These are phyloP conservation scores for Colletotrichum filicis DNA, from an alignment of 2,329 filamentous ascomycete genomes.

Conservation along the genomic window DNA sequence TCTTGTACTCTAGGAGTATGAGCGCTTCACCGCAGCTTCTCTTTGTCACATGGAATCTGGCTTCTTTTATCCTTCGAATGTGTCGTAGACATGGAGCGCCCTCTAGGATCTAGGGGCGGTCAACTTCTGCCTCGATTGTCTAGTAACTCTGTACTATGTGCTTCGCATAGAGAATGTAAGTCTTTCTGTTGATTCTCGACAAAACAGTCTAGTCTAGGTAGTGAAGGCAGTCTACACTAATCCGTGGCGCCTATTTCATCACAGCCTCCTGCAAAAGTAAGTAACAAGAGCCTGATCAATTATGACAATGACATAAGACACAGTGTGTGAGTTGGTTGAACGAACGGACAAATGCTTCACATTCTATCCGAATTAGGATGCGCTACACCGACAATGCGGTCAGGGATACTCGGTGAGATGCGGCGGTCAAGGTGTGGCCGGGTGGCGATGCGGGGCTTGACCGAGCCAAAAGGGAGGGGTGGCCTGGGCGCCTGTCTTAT, in stretches of 20 bases:
- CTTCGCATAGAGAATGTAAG: background rate
- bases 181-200: background rate
- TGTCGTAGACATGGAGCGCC: background rate
- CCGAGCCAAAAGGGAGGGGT: background rate
- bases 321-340: background rate
- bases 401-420: background rate
- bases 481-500: conserved; percentile 8
- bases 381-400: background rate
- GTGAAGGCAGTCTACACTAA: no score
- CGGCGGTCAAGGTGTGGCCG: background rate
- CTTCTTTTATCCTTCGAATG: background rate
- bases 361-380: background rate
- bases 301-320: background rate
- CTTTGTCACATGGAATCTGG: background rate
- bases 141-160: no score
- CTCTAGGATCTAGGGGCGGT: no score
- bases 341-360: background rate
- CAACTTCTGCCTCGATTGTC: no score
- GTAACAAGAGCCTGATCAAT: background rate
- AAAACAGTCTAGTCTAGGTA: no score
- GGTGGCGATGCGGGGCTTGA: background rate
- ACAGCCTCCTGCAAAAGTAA: background rate
- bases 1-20: background rate
- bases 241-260: background rate
- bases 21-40: background rate